A percentile compares a stretch with the other conserved stretches of the same genome.
Evolutionary conservation across 441 rosid species (phyloP).

Genomic region (Erysimum cheiri): DNA sequence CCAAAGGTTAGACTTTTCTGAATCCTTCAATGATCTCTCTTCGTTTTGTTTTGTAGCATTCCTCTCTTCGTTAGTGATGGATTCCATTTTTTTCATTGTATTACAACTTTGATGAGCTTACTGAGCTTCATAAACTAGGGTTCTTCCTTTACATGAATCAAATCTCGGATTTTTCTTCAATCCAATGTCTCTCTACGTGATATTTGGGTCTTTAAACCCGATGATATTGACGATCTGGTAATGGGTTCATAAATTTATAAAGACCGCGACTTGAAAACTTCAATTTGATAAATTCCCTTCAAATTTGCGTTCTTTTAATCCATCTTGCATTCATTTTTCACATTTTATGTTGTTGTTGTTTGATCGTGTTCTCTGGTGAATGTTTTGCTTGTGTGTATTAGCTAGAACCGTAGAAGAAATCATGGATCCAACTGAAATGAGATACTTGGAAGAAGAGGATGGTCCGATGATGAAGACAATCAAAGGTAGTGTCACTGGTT

Average conservation of each 20-base stretch:
- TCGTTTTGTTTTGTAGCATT: background rate
- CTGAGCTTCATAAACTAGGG: slow-evolving; percentile 35
- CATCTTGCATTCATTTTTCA: background rate
- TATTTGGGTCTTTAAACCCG: background rate
- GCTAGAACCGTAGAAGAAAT: slow-evolving; percentile 39
- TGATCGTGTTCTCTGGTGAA: slow-evolving; percentile 21
- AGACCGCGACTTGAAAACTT: background rate
- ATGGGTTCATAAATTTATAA: slow-evolving; percentile 9
- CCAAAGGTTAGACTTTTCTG: slow-evolving; percentile 36
- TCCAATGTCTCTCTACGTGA: background rate
- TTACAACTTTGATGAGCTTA: slow-evolving; percentile 17
- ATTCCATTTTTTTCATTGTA: slow-evolving; percentile 16
- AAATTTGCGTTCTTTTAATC: background rate
- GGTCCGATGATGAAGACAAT: slow-evolving; percentile 70
- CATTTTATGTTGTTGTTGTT: background rate
- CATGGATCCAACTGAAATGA: slow-evolving; percentile 83
- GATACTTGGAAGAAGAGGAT: slow-evolving; percentile 87
- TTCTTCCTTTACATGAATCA: slow-evolving; percentile 24
- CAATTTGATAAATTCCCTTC: slow-evolving; percentile 9
- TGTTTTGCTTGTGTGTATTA: slow-evolving; percentile 18
- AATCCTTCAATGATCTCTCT: slow-evolving; percentile 13
- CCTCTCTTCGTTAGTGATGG: slow-evolving; percentile 7
- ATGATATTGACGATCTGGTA: slow-evolving; percentile 24
- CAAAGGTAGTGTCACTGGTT: slow-evolving; percentile 88
- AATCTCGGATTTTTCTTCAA: slow-evolving; percentile 2